Conservation (phyloP, 768 basidiomycete genomes). For the Podaxis pistillaris region DNA sequence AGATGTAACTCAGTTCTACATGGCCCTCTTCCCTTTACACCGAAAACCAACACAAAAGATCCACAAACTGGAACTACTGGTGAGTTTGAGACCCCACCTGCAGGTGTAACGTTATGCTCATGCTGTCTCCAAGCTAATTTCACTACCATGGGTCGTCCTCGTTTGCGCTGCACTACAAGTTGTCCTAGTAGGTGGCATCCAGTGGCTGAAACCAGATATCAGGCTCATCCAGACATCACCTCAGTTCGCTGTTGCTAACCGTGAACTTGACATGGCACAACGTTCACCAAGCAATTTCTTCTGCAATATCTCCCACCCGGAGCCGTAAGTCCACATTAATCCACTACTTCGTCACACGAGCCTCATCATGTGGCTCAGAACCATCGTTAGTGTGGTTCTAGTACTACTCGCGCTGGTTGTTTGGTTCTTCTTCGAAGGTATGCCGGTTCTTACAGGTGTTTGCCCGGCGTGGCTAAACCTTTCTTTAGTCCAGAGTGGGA, state of each 20-base stretch:
- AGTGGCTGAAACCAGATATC: not conserved
- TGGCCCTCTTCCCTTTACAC: constrained; percentile 3
- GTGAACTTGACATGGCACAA: not conserved
- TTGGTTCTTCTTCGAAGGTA: constrained; percentile 10
- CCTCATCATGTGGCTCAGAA: not conserved
- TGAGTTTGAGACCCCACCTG: not conserved
- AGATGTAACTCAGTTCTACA: not conserved
- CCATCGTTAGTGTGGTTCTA: constrained; percentile 6
- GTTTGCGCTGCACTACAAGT: constrained; percentile 1
- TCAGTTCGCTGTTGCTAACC: not conserved
- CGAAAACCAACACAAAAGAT: not conserved
- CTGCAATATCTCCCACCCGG: not conserved
- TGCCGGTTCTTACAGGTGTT: not conserved
- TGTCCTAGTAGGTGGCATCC: not conserved
- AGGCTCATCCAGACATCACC: not conserved
- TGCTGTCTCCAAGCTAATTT: not conserved
- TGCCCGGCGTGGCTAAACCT: not conserved
- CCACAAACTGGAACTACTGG: not conserved
- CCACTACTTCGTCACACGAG: not conserved
- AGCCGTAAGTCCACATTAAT: constrained; percentile 2
- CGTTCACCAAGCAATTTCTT: constrained; percentile 1
- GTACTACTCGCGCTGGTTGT: not conserved
- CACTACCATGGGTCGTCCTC: constrained; percentile 10
- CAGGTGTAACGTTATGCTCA: not conserved
- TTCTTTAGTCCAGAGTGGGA: constrained; percentile 1